Conservation (phyloP, 768 basidiomycete genomes). For the Tulasnella sp. region DNA sequence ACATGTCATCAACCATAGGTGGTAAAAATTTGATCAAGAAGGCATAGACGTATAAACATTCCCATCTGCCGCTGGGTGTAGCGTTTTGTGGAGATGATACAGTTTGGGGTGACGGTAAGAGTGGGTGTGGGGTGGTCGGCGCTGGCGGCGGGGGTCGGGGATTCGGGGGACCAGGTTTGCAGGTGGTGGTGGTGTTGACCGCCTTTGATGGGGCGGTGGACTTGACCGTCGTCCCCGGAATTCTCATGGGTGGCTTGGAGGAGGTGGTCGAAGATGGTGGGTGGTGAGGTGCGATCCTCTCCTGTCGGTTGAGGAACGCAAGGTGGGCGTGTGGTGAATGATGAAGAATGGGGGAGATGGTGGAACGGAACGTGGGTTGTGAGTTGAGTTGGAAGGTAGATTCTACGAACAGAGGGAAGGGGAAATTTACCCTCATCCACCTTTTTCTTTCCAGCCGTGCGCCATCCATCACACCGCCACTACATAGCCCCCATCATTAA, state of each 20-base stretch:
- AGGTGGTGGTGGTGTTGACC: slow-evolving; percentile 5
- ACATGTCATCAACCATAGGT: slow-evolving; percentile 72
- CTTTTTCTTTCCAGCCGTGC: no score
- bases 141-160: background rate
- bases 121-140: slow-evolving; percentile 1
- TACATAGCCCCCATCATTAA: no score
- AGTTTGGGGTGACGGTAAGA: background rate
- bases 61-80: slow-evolving; percentile 68
- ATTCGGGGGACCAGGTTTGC: background rate
- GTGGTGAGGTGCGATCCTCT: no score
- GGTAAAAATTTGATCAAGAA: slow-evolving; percentile 65
- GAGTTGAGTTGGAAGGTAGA: no score
- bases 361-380: no score
- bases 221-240: background rate
- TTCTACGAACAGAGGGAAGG: no score
- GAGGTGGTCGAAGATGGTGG: no score
- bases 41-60: slow-evolving; percentile 73
- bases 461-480: no score
- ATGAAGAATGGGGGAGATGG: no score
- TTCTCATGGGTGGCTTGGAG: background rate
- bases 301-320: no score
- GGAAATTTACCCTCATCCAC: no score
- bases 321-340: no score
- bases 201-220: background rate
- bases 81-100: background rate